phyloP scores from a whole-genome alignment of 1,284 basidiomycete species.

The Kalmanozyma brasiliensis region DNA sequence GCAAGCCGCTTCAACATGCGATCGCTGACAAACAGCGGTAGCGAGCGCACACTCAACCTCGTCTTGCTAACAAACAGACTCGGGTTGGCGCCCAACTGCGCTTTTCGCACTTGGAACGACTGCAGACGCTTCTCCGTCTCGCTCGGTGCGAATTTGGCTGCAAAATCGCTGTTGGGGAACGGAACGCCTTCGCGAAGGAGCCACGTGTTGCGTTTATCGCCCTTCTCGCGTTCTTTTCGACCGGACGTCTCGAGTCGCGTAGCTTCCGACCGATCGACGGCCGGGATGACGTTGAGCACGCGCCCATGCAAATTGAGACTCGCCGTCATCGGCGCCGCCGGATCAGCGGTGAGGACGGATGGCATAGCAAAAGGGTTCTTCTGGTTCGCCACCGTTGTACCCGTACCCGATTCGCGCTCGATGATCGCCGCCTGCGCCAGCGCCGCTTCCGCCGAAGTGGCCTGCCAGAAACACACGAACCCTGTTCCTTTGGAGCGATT shows the following conservation, averaged over 20 bases:
- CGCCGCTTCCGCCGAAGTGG: slow-evolving; percentile 85
- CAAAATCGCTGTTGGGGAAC: slow-evolving; percentile 57
- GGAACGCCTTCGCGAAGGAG: slow-evolving; percentile 83
- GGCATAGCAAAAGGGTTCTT: slow-evolving; percentile 63
- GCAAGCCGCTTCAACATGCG: slow-evolving; percentile 88
- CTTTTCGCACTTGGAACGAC: slow-evolving; percentile 58
- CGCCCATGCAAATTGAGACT: slow-evolving; percentile 90
- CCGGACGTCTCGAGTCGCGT: slow-evolving; percentile 87
- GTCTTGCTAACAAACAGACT: slow-evolving; percentile 93
- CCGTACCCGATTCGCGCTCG: slow-evolving; percentile 50
- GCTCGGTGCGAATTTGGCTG: slow-evolving; percentile 34
- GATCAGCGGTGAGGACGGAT: slow-evolving; percentile 80
- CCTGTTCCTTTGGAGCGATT: slow-evolving; percentile 92
- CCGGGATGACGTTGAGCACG: slow-evolving; percentile 87
- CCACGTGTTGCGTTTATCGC: slow-evolving; percentile 95
- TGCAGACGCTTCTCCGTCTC: slow-evolving; percentile 61
- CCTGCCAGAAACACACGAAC: slow-evolving; percentile 98
- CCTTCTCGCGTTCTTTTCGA: slow-evolving; percentile 80
- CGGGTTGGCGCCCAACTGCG: slow-evolving; percentile 79
- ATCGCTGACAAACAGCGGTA: slow-evolving; percentile 90
- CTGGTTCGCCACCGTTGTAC: slow-evolving; percentile 18
- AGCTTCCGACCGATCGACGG: slow-evolving; percentile 89
- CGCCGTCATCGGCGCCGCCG: slow-evolving; percentile 84
- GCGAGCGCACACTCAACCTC: slow-evolving; percentile 89
- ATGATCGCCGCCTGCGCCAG: slow-evolving; percentile 76